phyloP scores from a whole-genome alignment of 805 yeast genomes.

The Candida koratica region DNA sequence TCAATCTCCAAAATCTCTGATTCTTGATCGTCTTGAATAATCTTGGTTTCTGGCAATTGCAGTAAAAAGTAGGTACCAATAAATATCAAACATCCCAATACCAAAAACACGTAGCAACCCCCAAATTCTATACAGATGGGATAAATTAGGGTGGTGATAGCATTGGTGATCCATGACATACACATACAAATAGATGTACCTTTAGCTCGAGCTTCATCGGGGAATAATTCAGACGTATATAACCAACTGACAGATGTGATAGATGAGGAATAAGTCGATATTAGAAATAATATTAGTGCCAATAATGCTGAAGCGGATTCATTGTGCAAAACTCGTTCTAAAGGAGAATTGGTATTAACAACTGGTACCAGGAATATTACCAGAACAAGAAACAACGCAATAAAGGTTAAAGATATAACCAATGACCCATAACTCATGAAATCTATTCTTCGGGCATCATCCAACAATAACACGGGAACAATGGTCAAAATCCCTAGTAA shows the following conservation, averaged over 20 bases:
- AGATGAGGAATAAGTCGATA: slow-evolving; percentile 45
- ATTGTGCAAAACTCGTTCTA: slow-evolving; percentile 13
- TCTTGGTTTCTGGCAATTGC: slow-evolving; percentile 45
- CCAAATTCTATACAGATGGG: slow-evolving; percentile 36
- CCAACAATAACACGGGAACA: slow-evolving; percentile 42
- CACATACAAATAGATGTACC: slow-evolving; percentile 46
- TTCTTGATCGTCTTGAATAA: slow-evolving; percentile 2
- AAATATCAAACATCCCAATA: slow-evolving; percentile 33
- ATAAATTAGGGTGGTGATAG: slow-evolving; percentile 33
- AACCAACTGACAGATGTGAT: slow-evolving; percentile 47
- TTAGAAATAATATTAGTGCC: slow-evolving; percentile 42
- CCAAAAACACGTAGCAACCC: slow-evolving; percentile 39
- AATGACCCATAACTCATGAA: slow-evolving; percentile 41
- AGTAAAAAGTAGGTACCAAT: slow-evolving; percentile 27
- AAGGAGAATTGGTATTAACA: slow-evolving; percentile 7
- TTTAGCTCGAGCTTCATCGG: slow-evolving; percentile 41
- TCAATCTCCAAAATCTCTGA: not conserved
- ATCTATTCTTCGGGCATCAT: slow-evolving; percentile 45
- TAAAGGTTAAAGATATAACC: slow-evolving; percentile 33
- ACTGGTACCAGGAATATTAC: slow-evolving; percentile 20
- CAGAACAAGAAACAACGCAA: slow-evolving; percentile 34
- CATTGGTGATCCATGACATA: slow-evolving; percentile 42
- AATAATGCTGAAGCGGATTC: slow-evolving; percentile 41
- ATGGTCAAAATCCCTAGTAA: slow-evolving; percentile 39
- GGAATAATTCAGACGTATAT: slow-evolving; percentile 49